Evolutionary conservation across 805 yeast genomes (phyloP).

Genomic region (Sugiyamaella floridensis): DNA sequence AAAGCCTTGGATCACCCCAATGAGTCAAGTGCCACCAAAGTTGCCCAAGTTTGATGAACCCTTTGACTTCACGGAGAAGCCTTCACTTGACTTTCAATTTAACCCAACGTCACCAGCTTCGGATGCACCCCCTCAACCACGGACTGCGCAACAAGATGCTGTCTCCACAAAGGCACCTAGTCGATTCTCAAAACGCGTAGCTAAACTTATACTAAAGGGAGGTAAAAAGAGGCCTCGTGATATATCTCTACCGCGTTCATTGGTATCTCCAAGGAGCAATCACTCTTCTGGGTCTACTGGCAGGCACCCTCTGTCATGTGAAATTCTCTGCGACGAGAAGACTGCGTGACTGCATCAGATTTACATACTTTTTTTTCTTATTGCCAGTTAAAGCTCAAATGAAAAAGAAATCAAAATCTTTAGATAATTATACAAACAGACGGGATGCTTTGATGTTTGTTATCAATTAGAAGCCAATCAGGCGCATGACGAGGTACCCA

Average conservation of each 20-base stretch:
- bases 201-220: background rate
- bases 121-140: too few relatives aligned
- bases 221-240: background rate
- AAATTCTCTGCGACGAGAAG: background rate
- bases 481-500: conserved; percentile 68
- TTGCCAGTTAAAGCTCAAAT: too few relatives aligned
- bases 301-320: background rate
- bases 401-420: background rate
- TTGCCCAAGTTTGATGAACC: too few relatives aligned
- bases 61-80: too few relatives aligned
- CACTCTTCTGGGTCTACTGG: background rate
- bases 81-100: too few relatives aligned
- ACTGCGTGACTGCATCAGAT: too few relatives aligned
- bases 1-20: too few relatives aligned
- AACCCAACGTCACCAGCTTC: too few relatives aligned
- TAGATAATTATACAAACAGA: background rate
- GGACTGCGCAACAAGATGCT: too few relatives aligned
- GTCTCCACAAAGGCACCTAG: too few relatives aligned
- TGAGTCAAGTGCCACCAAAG: too few relatives aligned
- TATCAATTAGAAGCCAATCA: conserved; percentile 41
- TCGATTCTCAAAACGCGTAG: background rate
- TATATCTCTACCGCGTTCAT: background rate
- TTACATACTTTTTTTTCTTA: too few relatives aligned
- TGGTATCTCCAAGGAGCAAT: background rate
- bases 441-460: background rate